A percentile compares a stretch with the other conserved stretches of the same genome.
Conservation (phyloP, 768 basidiomycete genomes). For the Dioszegia crocea region DNA sequence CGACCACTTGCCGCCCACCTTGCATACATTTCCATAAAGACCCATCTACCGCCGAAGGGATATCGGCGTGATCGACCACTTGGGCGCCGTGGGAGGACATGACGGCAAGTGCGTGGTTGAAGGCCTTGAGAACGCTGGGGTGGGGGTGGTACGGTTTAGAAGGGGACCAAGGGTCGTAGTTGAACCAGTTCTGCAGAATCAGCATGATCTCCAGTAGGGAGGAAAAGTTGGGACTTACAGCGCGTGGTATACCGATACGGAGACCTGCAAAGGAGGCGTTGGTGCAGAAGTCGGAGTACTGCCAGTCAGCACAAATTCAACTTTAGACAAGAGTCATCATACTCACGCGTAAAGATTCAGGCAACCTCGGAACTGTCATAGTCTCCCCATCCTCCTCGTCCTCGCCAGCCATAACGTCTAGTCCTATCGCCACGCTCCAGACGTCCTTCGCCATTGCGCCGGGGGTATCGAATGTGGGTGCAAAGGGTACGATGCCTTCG, state of each 20-base stretch:
- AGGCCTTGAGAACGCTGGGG: conserved; percentile 12
- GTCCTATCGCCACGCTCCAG: conserved; percentile 9
- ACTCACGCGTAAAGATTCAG: conserved; percentile 1
- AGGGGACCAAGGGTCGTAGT: conserved; percentile 22
- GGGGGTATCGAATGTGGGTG: conserved; percentile 7
- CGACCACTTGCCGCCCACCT: conserved; percentile 10
- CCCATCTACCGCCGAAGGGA: conserved; percentile 22
- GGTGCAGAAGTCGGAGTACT: conserved; percentile 5
- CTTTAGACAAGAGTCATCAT: neutral
- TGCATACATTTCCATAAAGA: conserved; percentile 13
- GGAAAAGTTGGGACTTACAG: neutral
- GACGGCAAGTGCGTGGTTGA: conserved; percentile 5
- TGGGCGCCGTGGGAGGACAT: conserved; percentile 11
- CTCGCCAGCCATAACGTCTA: conserved; percentile 11
- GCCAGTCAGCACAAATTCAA: neutral
- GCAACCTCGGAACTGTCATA: neutral
- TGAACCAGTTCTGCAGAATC: conserved; percentile 18
- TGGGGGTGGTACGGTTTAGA: conserved; percentile 7
- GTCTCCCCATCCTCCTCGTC: conserved; percentile 6
- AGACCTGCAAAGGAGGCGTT: conserved; percentile 4
- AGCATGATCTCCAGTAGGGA: neutral
- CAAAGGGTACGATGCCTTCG: conserved; percentile 9
- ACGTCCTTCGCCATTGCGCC: conserved; percentile 14
- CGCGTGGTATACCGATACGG: conserved; percentile 9
- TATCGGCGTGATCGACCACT: conserved; percentile 16